Conservation (phyloP, 1,139 yeast species). For the Pneumocystis sp. region DNA sequence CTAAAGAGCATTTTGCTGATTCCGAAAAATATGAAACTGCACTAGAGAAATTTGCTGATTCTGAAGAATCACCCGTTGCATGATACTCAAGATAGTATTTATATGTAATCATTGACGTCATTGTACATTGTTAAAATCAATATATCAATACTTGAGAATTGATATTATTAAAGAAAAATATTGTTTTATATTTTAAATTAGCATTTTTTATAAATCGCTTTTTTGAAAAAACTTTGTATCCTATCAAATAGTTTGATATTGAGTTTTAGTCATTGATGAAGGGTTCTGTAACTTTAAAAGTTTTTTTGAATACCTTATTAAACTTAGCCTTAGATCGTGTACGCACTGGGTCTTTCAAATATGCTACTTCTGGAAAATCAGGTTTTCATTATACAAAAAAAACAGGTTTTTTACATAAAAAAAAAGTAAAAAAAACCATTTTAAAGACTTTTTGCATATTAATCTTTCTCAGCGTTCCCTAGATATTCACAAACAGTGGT, state of each 20-base stretch:
- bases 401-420: background rate
- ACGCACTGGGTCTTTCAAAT: background rate
- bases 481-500: slow-evolving; percentile 7
- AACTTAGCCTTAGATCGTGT: background rate
- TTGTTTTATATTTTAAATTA: background rate
- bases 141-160: background rate
- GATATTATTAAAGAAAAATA: background rate
- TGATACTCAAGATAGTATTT: background rate
- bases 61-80: background rate
- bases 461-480: slow-evolving; percentile 11
- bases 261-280: background rate
- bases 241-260: background rate
- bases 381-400: background rate
- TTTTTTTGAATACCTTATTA: background rate
- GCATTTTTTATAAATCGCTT: background rate
- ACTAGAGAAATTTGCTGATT: background rate
- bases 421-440: background rate
- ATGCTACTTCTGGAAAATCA: background rate
- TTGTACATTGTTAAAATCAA: background rate
- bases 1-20: background rate
- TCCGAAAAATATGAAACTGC: background rate
- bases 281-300: background rate
- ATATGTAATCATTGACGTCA: background rate
- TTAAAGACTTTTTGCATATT: slow-evolving; percentile 3
- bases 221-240: background rate